Evolutionary conservation across 2,329 filamentous ascomycete species (phyloP), one percentile per base, ranked within the genome.

Genomic region (Diaporthe vaccinii): DNA sequence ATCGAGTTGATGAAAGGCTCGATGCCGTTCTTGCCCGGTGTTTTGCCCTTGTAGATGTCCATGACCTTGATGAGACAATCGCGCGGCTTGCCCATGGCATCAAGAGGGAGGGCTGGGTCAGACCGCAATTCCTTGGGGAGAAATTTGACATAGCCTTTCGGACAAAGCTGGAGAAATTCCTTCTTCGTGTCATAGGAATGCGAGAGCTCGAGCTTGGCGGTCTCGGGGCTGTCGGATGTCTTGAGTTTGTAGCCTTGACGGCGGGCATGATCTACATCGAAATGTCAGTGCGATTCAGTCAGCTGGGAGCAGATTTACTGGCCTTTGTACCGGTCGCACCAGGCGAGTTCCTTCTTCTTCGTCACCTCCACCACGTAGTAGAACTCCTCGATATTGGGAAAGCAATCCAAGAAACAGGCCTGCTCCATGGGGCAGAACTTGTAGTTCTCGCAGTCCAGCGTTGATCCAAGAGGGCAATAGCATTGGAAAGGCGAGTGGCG

Each of bases 321-420:
- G 51, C 74, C 28, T 58, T 25, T 70, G 62, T 73, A 77, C 2
- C 25, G 8, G 22, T 15, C 5, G 6, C 41, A 41, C 49, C 65
- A 76, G 5, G 5, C 25, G 25, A 41, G 44, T 2, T 73, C 41
- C 0, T 7, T 8, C 22, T 39, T 34, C n/a, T 12, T 34, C 25
- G 5, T 72, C 5, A 79, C 15, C 41, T 78, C 76, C 15, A 79
- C 39, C 10, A 84, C 75, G 57, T 85, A 70, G 74, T 82, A 84
- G 46, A 84, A 78, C 7, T 74, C 55, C 62, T 81, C 68, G 0
- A 85, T 71, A 28, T 80, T 59, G 0, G 70, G 46, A 46, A 84
- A 83, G n/a, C 75, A 73, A 9, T 78, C 74, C 5, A 83, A 10
- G 20, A 82, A 80, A 15, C 75, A 49, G 6, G 57, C 76, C 20